Evolutionary conservation across 2,329 filamentous ascomycete genomes (phyloP).

Genomic region (Trichoderma arundinaceum): DNA sequence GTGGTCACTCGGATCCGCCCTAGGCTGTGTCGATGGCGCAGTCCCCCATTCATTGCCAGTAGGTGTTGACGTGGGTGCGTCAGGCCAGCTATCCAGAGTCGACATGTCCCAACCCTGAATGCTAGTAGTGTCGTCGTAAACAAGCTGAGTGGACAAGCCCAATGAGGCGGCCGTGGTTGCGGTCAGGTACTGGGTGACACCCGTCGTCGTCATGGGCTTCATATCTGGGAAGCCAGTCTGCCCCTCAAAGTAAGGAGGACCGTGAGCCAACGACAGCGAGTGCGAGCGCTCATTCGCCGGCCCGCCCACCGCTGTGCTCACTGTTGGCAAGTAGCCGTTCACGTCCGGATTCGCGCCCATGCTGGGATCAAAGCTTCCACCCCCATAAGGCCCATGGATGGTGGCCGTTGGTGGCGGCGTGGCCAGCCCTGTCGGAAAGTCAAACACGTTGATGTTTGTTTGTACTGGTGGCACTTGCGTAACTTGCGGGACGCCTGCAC

Average conservation of each 20-base stretch:
- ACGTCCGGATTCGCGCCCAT: conserved; percentile 42
- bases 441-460: conserved; percentile 51
- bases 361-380: conserved; percentile 52
- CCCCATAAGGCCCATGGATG: conserved; percentile 54
- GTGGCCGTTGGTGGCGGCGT: conserved; percentile 63
- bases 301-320: conserved; percentile 37
- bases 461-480: conserved; percentile 45
- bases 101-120: conserved; percentile 49
- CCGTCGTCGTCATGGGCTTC: conserved; percentile 44
- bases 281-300: conserved; percentile 39
- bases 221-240: conserved; percentile 43
- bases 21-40: conserved; percentile 34
- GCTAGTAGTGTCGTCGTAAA: conserved; percentile 44
- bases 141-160: conserved; percentile 44
- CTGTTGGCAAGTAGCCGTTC: conserved; percentile 39
- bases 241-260: conserved; percentile 44
- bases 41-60: conserved; percentile 45
- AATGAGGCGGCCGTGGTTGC: conserved; percentile 40
- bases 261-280: conserved; percentile 37
- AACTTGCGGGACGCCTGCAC: conserved; percentile 34
- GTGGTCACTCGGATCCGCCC: conserved; percentile 42
- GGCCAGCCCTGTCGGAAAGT: conserved; percentile 59
- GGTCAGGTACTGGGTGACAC: conserved; percentile 40
- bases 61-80: conserved; percentile 37
- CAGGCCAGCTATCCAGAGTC: conserved; percentile 45